Conservation (phyloP, 2,329 filamentous ascomycete species). For the Orbilia blumenaviensis region DNA sequence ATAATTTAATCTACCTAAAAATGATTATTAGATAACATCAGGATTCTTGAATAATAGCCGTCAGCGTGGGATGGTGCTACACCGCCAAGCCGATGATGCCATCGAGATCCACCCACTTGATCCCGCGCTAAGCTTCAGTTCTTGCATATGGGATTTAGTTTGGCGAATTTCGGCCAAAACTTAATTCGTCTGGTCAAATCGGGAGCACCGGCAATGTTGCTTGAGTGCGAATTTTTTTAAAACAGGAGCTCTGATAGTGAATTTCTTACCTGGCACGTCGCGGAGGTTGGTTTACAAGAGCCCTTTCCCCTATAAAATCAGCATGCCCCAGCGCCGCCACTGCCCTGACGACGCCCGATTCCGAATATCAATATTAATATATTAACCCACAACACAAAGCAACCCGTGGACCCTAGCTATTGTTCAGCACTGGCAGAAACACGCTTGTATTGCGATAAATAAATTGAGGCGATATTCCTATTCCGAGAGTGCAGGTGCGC, state of each 20-base stretch:
- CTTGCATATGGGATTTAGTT: not conserved
- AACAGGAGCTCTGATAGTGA: too few species aligned
- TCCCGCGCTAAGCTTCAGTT: slow-evolving; percentile 16
- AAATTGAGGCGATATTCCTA: too few species aligned
- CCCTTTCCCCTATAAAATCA: not conserved
- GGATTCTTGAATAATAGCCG: too few species aligned
- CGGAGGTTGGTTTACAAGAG: too few species aligned
- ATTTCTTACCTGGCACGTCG: not conserved
- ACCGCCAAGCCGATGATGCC: slow-evolving; percentile 39
- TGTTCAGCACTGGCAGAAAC: too few species aligned
- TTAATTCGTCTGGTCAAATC: not conserved
- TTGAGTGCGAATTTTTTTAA: not conserved
- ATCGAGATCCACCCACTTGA: slow-evolving; percentile 9
- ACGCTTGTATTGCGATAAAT: too few species aligned
- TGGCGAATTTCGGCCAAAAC: not conserved
- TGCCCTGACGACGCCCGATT: not conserved
- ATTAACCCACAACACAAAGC: too few species aligned
- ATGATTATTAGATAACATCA: too few species aligned
- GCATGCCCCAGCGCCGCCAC: too few species aligned
- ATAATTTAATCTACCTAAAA: not conserved
- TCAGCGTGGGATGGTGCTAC: not conserved
- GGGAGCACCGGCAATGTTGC: slow-evolving; percentile 29
- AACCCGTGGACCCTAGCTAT: too few species aligned
- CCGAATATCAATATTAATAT: not conserved
- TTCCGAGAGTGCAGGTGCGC: too few species aligned